phyloP scores from a whole-genome alignment of 2,329 filamentous ascomycete species.

The Ophiostoma piceae region DNA sequence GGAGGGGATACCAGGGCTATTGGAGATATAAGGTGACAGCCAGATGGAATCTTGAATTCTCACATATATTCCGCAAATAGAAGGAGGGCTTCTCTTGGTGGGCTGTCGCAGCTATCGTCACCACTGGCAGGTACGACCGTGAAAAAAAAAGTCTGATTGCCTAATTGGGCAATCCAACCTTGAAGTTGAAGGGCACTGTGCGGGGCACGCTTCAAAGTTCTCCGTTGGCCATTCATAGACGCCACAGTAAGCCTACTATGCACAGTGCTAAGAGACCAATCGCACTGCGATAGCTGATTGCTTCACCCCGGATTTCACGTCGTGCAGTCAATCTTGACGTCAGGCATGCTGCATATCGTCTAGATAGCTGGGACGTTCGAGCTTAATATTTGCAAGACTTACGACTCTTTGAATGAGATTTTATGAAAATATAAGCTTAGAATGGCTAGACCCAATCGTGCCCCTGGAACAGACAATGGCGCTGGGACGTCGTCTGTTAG shows the following conservation, averaged over 20 bases:
- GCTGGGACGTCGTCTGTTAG: background rate
- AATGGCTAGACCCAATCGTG: background rate
- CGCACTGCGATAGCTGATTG: background rate
- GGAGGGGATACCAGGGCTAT: background rate
- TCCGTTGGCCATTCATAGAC: background rate
- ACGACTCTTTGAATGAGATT: background rate
- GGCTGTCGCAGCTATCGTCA: conserved; percentile 14
- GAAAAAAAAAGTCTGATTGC: conserved; percentile 23
- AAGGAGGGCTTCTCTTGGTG: conserved; percentile 5
- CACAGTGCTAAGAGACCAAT: background rate
- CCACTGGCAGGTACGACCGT: conserved; percentile 17
- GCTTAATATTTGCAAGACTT: background rate
- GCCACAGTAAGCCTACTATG: background rate
- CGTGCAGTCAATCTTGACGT: background rate
- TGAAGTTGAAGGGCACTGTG: conserved; percentile 21
- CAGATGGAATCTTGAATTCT: background rate
- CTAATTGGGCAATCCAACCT: conserved; percentile 19
- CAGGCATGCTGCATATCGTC: background rate
- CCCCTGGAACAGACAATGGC: background rate
- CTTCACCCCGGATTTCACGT: background rate
- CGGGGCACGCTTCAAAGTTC: conserved; percentile 16
- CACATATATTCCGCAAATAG: background rate
- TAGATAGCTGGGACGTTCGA: background rate
- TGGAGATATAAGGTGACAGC: background rate
- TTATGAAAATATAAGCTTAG: background rate